Base-by-base conservation (phyloP, 768 basidiomycete genomes). In the Harrya chromipes region DNA sequence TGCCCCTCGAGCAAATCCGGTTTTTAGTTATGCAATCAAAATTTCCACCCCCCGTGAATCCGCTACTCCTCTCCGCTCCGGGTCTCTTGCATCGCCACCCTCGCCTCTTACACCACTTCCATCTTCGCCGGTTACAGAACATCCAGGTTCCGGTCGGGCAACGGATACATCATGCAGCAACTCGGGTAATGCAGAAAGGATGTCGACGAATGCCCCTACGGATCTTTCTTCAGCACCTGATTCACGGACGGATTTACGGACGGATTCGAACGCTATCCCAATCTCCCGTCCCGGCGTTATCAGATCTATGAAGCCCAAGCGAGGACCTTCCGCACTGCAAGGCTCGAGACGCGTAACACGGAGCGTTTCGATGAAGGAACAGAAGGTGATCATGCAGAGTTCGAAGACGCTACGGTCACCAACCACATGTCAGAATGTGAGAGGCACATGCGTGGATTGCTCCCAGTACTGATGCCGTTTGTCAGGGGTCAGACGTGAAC, bases 81-180 rank as follows among this genome's bases (percentile, higher is more conserved):
- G 24, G 17, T 26, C 41, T 26, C 16, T 46, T 2, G 16, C 50
- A 14, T 57, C 63, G 4, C 65, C 72, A 10, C 60, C 71, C 50
- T 77, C 75, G 1, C 75, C 75, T 16, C 66, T 83, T 31, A 81
- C 81, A 7, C 81, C 81, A 7, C 57, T 79, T 29, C 74, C 79
- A 6, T 70, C 74, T 51, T 78, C 81, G 1, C 79, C 80, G 6
- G 58, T 60, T 23, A 17, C 31, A 4, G 55, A 43, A 42, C 20
- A 19, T 33, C 39, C 47, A 16, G 35, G 23, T n/a, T 36, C 39
- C 21, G 26, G 33, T 27, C 38, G 24, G 24, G 16, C 31, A 20
- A 21, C 20, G 19, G 23, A n/a, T 36, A 2, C 6, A 6, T 26
- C 42, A 6, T 27, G 33, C 16, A 24, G 12, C 16, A 31, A 40